Conservation (phyloP, 2,329 filamentous ascomycete genomes). For the Decorospora gaudefroyi region DNA sequence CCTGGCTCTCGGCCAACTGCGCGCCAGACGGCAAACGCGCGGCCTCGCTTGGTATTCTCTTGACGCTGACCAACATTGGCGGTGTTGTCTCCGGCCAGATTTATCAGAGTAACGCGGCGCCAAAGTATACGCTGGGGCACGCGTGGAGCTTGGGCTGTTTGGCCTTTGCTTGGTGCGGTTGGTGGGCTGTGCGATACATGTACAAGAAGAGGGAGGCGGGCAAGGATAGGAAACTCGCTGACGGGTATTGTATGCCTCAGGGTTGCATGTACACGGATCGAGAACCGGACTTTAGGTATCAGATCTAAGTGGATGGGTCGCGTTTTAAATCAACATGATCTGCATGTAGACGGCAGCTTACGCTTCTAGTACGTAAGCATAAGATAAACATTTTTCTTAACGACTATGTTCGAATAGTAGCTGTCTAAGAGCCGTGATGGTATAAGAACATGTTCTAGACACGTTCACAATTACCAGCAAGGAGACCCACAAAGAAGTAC, state of each 20-base stretch:
- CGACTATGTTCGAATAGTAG: too few species aligned
- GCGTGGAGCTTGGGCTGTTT: conserved; percentile 47
- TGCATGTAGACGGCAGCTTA: too few species aligned
- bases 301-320: too few species aligned
- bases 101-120: conserved; percentile 36
- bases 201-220: conserved; percentile 39
- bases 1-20: conserved; percentile 42
- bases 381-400: too few species aligned
- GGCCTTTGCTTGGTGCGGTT: conserved; percentile 45
- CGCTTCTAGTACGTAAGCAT: too few species aligned
- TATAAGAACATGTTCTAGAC: too few species aligned
- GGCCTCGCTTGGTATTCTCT: conserved; percentile 37
- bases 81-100: conserved; percentile 44
- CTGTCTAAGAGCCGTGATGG: too few species aligned
- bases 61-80: conserved; percentile 43
- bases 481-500: too few species aligned
- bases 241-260: conserved; percentile 24
- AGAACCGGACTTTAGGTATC: conserved; percentile 39
- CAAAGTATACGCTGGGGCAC: conserved; percentile 39
- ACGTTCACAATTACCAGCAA: too few species aligned
- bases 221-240: conserved; percentile 38
- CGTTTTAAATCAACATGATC: too few species aligned
- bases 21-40: conserved; percentile 43
- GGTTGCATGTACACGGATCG: conserved; percentile 36
- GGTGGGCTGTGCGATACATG: conserved; percentile 45